Percentiles rank a stretch among this genome's conserved stretches.
phyloP scores from a whole-genome alignment of 495 filamentous ascomycete species.

The Neurospora terricola region DNA sequence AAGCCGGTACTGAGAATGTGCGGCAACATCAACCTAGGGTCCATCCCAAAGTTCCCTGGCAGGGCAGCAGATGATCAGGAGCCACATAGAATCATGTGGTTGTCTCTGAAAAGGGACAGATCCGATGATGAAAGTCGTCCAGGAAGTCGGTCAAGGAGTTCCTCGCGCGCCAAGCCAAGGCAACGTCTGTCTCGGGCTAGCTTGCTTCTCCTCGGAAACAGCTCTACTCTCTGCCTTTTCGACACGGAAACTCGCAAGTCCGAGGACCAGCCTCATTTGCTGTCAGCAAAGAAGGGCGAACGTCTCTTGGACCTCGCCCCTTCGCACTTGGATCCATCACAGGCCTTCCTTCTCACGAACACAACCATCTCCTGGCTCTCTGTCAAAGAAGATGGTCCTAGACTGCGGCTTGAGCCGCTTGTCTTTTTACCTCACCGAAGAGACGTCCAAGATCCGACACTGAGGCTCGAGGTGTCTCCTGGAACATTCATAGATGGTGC shows the following conservation, averaged over 20 bases:
- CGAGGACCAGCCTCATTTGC: neutral
- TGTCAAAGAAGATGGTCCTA: constrained; percentile 1
- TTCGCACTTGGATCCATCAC: constrained; percentile 34
- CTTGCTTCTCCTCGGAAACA: constrained; percentile 14
- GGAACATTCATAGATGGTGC: constrained; percentile 9
- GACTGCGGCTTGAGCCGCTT: constrained; percentile 16
- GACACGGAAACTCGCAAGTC: constrained; percentile 5
- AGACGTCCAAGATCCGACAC: constrained; percentile 22
- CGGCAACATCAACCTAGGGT: constrained; percentile 15
- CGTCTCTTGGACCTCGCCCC: constrained; percentile 47
- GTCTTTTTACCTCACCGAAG: constrained; percentile 39
- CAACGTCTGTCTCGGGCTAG: neutral
- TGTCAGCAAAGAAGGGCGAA: constrained; percentile 6
- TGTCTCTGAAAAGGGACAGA: constrained; percentile 1
- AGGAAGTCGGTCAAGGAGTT: neutral
- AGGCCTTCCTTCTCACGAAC: constrained; percentile 49
- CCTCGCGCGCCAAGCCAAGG: neutral
- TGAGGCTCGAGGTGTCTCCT: constrained; percentile 25
- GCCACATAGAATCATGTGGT: constrained; percentile 13
- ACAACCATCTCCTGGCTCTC: constrained; percentile 25
- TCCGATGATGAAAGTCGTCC: neutral
- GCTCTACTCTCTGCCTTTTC: constrained; percentile 9
- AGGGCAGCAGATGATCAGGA: neutral
- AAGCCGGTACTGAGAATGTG: constrained; percentile 16
- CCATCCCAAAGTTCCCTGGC: constrained; percentile 8